Percentiles rank a stretch among this genome's conserved stretches.
phyloP scores from a whole-genome alignment of 371 early-diverging fungal genomes.

The Actinomucor elegans region DNA sequence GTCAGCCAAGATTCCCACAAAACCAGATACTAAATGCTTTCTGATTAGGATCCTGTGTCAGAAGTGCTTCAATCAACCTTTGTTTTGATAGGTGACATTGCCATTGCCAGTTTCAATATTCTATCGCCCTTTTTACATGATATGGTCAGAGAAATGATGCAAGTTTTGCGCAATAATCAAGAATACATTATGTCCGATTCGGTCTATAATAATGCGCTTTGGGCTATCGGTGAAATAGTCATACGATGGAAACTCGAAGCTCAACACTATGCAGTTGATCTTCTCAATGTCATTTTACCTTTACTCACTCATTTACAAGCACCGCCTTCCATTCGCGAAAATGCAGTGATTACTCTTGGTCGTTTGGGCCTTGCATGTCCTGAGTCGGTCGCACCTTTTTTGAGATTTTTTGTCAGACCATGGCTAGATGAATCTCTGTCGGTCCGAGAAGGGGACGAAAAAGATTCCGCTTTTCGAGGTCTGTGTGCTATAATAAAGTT shows the following conservation, averaged over 20 bases:
- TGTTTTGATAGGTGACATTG: constrained; percentile 93
- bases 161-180: constrained; percentile 57
- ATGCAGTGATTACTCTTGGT: constrained; percentile 87
- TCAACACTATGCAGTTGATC: background rate
- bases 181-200: constrained; percentile 42
- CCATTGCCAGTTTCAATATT: constrained; percentile 69
- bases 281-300: constrained; percentile 34
- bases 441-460: constrained; percentile 84
- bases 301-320: constrained; percentile 61
- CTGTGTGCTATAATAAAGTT: constrained; percentile 76
- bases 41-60: constrained; percentile 63
- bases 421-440: constrained; percentile 66
- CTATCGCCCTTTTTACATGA: constrained; percentile 12
- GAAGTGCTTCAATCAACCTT: constrained; percentile 92
- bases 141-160: constrained; percentile 47
- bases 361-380: constrained; percentile 80
- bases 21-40: background rate
- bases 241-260: constrained; percentile 59
- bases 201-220: constrained; percentile 91
- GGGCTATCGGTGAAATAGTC: constrained; percentile 94
- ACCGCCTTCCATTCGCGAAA: constrained; percentile 72
- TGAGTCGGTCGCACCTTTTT: constrained; percentile 64
- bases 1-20: background rate
- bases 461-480: constrained; percentile 86
- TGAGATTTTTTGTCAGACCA: constrained; percentile 61